Conservation (phyloP, 2,329 filamentous ascomycete genomes). For the Xylaria sp. region DNA sequence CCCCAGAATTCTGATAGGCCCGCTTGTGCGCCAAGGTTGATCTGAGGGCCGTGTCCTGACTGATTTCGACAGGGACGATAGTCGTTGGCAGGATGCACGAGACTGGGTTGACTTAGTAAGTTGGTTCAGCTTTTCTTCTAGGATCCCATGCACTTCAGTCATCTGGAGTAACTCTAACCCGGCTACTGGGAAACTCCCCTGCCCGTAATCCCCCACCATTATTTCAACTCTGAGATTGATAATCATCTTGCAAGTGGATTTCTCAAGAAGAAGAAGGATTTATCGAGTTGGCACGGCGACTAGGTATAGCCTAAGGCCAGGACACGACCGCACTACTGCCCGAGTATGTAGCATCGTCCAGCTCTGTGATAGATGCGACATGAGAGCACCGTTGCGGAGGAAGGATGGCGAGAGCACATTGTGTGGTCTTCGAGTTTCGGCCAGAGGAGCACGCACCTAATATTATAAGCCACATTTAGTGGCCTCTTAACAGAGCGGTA, state of each 20-base stretch:
- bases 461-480: not conserved
- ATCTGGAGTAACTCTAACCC: not conserved
- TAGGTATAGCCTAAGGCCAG: constrained; percentile 45
- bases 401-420: not conserved
- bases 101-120: constrained; percentile 65
- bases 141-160: not conserved
- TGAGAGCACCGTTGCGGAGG: not conserved
- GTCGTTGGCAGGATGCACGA: constrained; percentile 57
- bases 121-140: not conserved
- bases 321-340: not conserved
- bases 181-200: not conserved
- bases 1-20: not conserved
- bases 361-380: not conserved
- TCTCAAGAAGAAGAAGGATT: constrained; percentile 56
- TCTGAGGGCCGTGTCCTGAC: not conserved
- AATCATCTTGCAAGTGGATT: constrained; percentile 51
- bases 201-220: not conserved
- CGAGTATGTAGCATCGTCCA: not conserved
- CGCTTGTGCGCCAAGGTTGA: not conserved
- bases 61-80: constrained; percentile 45
- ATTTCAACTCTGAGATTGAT: constrained; percentile 3
- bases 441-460: not conserved
- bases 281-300: constrained; percentile 54
- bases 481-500: not conserved
- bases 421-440: not conserved